Percentiles rank a stretch among this genome's conserved stretches.
Evolutionary conservation across 495 filamentous ascomycete genomes (phyloP).

Genomic region (Penicillium soppii): DNA sequence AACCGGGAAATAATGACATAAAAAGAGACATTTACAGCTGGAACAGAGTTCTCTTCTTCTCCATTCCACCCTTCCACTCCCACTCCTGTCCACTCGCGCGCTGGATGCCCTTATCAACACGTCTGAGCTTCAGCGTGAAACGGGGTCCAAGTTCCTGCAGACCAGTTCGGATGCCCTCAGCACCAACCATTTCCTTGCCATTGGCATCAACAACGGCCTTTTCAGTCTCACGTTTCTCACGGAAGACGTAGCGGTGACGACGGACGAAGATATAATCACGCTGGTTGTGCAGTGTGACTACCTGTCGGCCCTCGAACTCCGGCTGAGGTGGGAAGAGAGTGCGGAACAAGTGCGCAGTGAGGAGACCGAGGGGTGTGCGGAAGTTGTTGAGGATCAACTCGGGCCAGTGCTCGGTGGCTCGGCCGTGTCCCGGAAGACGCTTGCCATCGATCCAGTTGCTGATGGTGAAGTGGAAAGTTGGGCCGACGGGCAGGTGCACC

Average conservation of each 20-base stretch:
- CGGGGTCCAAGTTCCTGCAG: conserved; percentile 83
- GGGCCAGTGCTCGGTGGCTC: conserved; percentile 83
- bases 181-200: conserved; percentile 81
- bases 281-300: conserved; percentile 91
- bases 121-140: conserved; percentile 83
- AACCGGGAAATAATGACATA: conserved; percentile 16
- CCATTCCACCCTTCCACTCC: conserved; percentile 92
- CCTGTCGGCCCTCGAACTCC: conserved; percentile 79
- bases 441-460: conserved; percentile 84
- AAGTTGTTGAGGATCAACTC: conserved; percentile 96
- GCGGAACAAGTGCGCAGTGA: conserved; percentile 85
- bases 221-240: conserved; percentile 80
- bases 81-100: conserved; percentile 80
- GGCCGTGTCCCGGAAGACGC: conserved; percentile 82
- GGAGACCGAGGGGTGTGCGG: conserved; percentile 83
- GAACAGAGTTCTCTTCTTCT: conserved; percentile 91
- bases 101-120: conserved; percentile 89
- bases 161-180: conserved; percentile 78
- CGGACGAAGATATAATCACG: conserved; percentile 95
- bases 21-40: conserved; percentile 60
- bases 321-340: conserved; percentile 79
- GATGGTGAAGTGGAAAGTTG: conserved; percentile 84
- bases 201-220: conserved; percentile 82
- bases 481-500: conserved; percentile 78
- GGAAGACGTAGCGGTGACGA: conserved; percentile 87